Conservation (phyloP, 129 eudicot genomes). For the Kitagawia praeruptora region DNA sequence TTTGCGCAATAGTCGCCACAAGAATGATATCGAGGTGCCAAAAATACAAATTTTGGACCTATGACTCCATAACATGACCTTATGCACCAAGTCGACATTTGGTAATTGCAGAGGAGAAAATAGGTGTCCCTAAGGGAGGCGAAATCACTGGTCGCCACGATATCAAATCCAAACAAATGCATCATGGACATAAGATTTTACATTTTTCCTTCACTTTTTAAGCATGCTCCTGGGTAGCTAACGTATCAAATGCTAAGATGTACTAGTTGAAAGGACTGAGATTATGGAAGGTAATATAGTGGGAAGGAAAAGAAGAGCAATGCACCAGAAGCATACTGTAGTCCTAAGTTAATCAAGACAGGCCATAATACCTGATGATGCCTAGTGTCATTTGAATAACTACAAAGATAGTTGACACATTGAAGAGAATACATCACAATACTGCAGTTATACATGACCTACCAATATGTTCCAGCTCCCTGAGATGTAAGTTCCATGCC, state of each 20-base stretch:
- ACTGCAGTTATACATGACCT: slow-evolving; percentile 20
- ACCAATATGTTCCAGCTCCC: slow-evolving; percentile 99
- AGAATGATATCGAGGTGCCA: neutral
- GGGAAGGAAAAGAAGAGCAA: neutral
- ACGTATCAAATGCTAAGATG: neutral
- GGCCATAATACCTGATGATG: neutral
- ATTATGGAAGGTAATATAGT: neutral
- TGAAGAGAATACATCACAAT: neutral
- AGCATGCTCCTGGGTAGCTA: neutral
- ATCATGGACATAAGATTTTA: neutral
- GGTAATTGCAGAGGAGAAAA: neutral
- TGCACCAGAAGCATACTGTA: neutral
- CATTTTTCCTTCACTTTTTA: neutral
- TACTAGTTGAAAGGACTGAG: neutral
- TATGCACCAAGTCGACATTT: neutral
- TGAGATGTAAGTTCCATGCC: slow-evolving; percentile 99
- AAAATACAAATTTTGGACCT: neutral
- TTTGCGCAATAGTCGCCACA: neutral
- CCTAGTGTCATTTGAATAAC: neutral
- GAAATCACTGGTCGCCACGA: neutral
- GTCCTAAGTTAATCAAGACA: neutral
- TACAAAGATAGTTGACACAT: neutral
- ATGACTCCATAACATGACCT: neutral
- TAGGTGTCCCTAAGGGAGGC: neutral
- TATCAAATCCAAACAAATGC: neutral